Base-by-base conservation (phyloP, 179 eudicot species). In the Kewa caespitosa region DNA sequence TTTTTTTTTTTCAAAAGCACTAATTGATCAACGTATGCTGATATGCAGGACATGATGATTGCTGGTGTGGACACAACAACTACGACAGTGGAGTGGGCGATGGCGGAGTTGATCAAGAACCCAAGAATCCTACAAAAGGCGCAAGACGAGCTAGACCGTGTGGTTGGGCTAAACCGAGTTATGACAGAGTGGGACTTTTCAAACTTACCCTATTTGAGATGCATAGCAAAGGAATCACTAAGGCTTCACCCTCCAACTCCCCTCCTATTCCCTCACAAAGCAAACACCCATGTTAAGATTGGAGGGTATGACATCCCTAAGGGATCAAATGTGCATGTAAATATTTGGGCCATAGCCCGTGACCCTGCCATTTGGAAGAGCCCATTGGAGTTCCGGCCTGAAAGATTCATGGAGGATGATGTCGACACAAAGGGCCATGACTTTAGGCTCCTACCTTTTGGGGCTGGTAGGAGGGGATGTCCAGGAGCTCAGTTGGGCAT, bases 241-340 rank as follows among this genome's bases (percentile, higher is more conserved):
- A 76, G 96, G 52, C 73, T 91, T 11, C 91, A 91, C 80, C 93
- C 93, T 23, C 91, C 96, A 75, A 87, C 86, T 2, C 90, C 93
- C 3, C 84, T 88, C 14, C 80, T 89, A 77, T 80, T 91, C 4
- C 96, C 96, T 28, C 96, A 91, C 81, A 60, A 74, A 1, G 88
- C 96, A 67, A 84, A 74, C 34, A 79, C 89, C 67, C 80, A 83
- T 36, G 87, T 91, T 72, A 89, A 86, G 72, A 71, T 87, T 20
- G 90, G 88, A 10, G 87, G 87, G 23, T 89, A 84, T 62, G 89
- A 91, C 88, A 87, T 91, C 50, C 96, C 96, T 3, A 91, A 83
- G 74, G 93, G 88, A n/a, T 81, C 96, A 2, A 85, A 69, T 46
- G 85, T 91, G 50, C 86, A 84, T 20, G 81, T 88, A 6, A 91